Evolutionary conservation across 352 stramenopile genomes (phyloP), one percentile per base, ranked within the genome.

Genomic region (Phytophthora sp.): DNA sequence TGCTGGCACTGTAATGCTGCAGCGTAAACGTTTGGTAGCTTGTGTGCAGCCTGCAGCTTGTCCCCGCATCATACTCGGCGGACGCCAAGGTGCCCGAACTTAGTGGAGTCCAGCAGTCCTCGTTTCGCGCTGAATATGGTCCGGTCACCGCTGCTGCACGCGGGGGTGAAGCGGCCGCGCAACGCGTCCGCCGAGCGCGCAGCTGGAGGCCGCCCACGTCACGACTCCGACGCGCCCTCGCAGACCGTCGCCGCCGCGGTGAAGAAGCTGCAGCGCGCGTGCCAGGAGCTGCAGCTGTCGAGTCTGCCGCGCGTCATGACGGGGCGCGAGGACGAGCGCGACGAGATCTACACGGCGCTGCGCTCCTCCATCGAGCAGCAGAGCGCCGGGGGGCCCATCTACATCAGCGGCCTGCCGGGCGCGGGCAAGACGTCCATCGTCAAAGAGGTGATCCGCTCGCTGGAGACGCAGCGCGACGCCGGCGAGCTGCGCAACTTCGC

Each of bases 391-490:
- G 76, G 75, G 0, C 72, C 80, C 5, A 79, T 92, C 37, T 92
- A 92, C 65, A 86, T 92, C 35, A 92, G 83, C 38, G 83, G 83
- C 0, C 49, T 92, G 1, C 83, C 83, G 46, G 83, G 83, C 18
- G 79, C 74, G 13, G 83, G 83, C 30, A 92, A 92, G 63, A 92
- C 80, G 9, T 87, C 80, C 23, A 87, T 84, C 24, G 81, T 92
- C 3, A 87, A 87, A 26, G 83, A 92, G 41, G 78, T 90, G 24
- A 74, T 92, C 15, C 76, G 76, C 17, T 62, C 55, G 26, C 62
- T 88, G 2, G 72, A 88, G 57, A 49, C 37, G 3, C 59, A 86
- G 58, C 55, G 73, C 20, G 64, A 75, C 23, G 53, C 52, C 24
- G 54, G 57, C 11, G 45, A 67, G 9, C 45, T 90, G 26, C 72